Percentiles rank a stretch among this genome's conserved stretches.
These are phyloP conservation scores for Pythium rishiriense DNA, from an alignment of 352 stramenopile genomes.

Conservation along the genomic window DNA sequence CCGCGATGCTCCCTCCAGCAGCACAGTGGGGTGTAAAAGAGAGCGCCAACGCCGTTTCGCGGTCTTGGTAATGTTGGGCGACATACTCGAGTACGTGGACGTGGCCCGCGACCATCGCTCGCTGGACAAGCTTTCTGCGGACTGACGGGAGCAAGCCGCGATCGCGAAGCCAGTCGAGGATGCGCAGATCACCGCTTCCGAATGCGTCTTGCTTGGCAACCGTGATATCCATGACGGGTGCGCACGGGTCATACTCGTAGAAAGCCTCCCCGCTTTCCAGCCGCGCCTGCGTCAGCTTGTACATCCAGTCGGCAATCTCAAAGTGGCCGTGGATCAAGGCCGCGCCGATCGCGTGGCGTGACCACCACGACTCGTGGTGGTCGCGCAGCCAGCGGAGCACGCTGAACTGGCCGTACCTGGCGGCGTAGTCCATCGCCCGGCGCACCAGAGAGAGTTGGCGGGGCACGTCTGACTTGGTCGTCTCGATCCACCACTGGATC, in stretches of 20 bases:
- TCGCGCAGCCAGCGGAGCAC: neutral
- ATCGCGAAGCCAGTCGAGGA: conserved; percentile 2
- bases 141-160: neutral
- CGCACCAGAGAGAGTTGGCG: neutral
- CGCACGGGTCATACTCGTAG: neutral
- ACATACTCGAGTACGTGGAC: conserved; percentile 11
- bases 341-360: neutral
- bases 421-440: neutral
- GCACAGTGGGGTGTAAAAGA: neutral
- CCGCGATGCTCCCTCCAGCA: conserved; percentile 2
- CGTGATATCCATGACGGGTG: neutral
- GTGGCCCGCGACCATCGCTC: neutral
- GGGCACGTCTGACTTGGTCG: neutral
- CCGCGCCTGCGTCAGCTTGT: neutral
- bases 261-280: neutral
- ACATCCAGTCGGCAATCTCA: conserved; percentile 7
- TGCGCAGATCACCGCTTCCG: neutral
- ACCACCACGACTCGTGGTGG: neutral
- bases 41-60: neutral
- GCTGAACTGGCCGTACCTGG: neutral
- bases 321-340: neutral
- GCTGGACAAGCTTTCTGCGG: neutral
- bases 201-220: neutral
- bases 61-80: neutral
- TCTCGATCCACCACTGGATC: neutral